Evolutionary conservation across 441 rosid genomes (phyloP), one percentile per base, ranked within the genome.

Genomic region (Pelargonium citronellum): DNA sequence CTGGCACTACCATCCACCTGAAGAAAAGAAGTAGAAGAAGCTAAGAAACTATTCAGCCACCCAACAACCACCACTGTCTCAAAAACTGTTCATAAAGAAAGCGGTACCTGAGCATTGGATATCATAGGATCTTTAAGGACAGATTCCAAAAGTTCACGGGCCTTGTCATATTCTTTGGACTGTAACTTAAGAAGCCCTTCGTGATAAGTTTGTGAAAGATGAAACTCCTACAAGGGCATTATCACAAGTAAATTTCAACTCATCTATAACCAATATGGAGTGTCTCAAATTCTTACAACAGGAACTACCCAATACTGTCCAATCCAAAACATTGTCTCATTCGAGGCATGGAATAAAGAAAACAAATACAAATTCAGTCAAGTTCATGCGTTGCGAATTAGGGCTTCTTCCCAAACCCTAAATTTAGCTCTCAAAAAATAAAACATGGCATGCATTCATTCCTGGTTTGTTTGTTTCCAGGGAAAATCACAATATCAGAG

Each of bases 141-240:
- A 44, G 92, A 85, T 79, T 92, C 94, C 44, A 95, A 79, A 70
- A 91, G 85, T 69, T 88, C 85, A 19, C 87, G 83, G 61, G 98
- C 96, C 77, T 88, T 87, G 67, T 84, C 88, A 20, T 87, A 92
- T 72, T 91, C 92, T 82, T 92, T 95, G 24, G 94, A 83, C 81
- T 95, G 97, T 67, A 95, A 83, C 80, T 91, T 88, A 73, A 84
- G 86, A 77, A 95, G 97, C 64, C 99, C 98, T 0, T 92, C 95
- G 46, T 92, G 95, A 71, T 95, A 92, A 60, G 88, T 83, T 78
- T 95, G 97, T 13, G 97, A 84, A 68, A 95, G 88, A 84, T 87
- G 94, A 86, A 86, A 91, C 80, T 95, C 99, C 99, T 95, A 83
- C 68, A 62, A 41, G 60, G 61, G 34, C 47, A 68, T 0, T 8